These are phyloP conservation scores for Orbilia brochopaga DNA, from an alignment of 2,329 filamentous ascomycete species.

Conservation along the genomic window DNA sequence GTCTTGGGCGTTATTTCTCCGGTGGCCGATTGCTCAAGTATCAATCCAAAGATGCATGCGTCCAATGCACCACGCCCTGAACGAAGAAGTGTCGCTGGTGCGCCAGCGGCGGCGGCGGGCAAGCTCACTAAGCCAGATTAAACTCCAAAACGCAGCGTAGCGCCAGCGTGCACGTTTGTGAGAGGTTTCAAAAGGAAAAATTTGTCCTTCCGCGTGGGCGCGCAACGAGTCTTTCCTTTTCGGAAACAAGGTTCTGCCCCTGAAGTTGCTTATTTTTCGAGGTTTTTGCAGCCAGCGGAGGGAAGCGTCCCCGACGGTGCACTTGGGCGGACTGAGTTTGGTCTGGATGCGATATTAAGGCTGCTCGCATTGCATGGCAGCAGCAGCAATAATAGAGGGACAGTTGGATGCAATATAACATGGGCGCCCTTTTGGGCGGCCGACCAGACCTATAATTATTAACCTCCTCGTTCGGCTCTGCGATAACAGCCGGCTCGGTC, in stretches of 20 bases:
- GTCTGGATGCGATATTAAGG: constrained; percentile 4
- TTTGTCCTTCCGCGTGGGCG: background rate
- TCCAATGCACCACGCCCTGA: background rate
- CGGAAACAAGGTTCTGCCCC: constrained; percentile 26
- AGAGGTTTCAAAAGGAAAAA: constrained; percentile 3
- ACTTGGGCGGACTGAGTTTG: background rate
- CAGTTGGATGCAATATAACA: constrained; percentile 4
- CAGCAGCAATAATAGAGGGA: background rate
- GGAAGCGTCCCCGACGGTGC: background rate
- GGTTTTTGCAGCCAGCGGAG: background rate
- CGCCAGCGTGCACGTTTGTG: background rate
- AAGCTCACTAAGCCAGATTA: background rate
- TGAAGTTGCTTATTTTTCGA: constrained; percentile 46
- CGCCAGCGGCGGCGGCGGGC: no score
- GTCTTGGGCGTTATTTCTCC: background rate
- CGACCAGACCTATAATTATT: no score
- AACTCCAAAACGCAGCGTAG: background rate
- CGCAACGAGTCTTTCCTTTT: constrained; percentile 20
- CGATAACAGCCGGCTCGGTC: constrained; percentile 1
- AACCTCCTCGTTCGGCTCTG: no score
- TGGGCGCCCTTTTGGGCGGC: background rate
- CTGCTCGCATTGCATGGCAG: constrained; percentile 3
- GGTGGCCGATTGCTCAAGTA: background rate
- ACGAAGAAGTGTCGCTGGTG: no score
- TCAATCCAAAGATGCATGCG: background rate